Percentiles rank a stretch among this genome's conserved stretches.
Conservation (phyloP, 495 filamentous ascomycete genomes). For the Lindgomyces ingoldianus region DNA sequence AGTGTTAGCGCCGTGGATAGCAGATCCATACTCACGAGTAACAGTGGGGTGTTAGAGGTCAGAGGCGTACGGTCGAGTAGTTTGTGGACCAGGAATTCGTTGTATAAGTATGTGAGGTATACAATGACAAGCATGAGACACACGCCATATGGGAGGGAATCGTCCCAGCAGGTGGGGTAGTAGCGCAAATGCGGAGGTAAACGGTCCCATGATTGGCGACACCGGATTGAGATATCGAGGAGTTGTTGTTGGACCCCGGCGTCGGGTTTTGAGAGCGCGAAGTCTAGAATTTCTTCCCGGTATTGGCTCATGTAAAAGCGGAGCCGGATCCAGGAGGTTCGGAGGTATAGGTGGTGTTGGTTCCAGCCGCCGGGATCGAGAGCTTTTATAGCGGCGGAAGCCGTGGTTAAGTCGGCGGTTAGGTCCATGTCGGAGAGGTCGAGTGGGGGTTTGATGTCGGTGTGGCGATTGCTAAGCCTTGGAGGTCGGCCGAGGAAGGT, state of each 20-base stretch:
- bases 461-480: constrained; percentile 20
- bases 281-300: constrained; percentile 31
- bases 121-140: constrained; percentile 11
- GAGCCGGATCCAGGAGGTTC: constrained; percentile 12
- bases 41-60: constrained; percentile 1
- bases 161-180: constrained; percentile 13
- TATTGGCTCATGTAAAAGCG: neutral
- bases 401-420: neutral
- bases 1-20: constrained; percentile 4
- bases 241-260: neutral
- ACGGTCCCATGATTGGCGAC: neutral
- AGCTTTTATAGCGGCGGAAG: neutral
- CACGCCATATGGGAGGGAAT: neutral
- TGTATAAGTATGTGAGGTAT: constrained; percentile 21
- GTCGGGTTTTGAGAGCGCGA: constrained; percentile 13
- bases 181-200: constrained; percentile 16
- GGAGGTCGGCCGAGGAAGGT: constrained; percentile 31
- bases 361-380: constrained; percentile 29
- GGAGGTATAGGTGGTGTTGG: neutral
- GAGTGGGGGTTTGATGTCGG: constrained; percentile 21
- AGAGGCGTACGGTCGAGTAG: constrained; percentile 10
- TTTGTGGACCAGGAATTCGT: constrained; percentile 29
- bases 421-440: constrained; percentile 27
- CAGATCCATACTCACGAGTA: constrained; percentile 11
- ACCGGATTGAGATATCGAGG: constrained; percentile 20